Base-by-base conservation (phyloP, 1,139 yeast species). In the Geotrichum fermentans region DNA sequence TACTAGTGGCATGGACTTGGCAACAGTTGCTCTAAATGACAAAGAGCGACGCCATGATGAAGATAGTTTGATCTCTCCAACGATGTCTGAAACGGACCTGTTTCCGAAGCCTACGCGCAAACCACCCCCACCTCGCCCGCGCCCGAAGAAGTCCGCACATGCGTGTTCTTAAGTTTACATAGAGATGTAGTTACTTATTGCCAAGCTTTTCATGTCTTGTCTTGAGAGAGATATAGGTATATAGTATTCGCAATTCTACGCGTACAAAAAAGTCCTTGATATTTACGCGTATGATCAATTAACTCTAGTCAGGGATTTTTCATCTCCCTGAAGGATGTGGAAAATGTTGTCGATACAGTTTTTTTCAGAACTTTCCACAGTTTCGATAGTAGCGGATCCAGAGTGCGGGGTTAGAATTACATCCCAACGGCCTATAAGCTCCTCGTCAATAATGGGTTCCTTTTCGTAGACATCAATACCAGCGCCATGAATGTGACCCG, bases 391-490 rank as follows among this genome's bases (percentile, higher is more conserved):
- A 5, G 49, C 33, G 14, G 52, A 49, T 4, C 47, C 47, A 28
- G 32, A 38, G 21, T 49, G 47, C 4, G 49, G 49, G 21, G 30
- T 26, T 5, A 49, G 5, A 38, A 45, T 38, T 18, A 45, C 47
- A 22, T 49, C 88, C 61, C 79, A 73, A 59, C 94, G 73, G 13
- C 69, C 68, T 26, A 77, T 59, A 44, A 83, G 73, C 29, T 70
- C 79, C 14, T 73, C 73, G 55, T 78, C 75, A n/a, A 83, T 73
- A 0, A 54, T 49, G 3, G 90, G 90, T 65, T 88, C 96, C 34
- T 75, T 64, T 58, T 80, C 84, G 65, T 83, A 85, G 30, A 89
- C 97, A 64, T 89, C 97, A 37, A 89, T 66, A 16, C 67, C 71
- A 6, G 59, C 70, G 21, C 60, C 56, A 5, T 82, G 80, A 38